phyloP scores from a whole-genome alignment of 768 basidiomycete genomes.

The Asterophora lycoperdoides region DNA sequence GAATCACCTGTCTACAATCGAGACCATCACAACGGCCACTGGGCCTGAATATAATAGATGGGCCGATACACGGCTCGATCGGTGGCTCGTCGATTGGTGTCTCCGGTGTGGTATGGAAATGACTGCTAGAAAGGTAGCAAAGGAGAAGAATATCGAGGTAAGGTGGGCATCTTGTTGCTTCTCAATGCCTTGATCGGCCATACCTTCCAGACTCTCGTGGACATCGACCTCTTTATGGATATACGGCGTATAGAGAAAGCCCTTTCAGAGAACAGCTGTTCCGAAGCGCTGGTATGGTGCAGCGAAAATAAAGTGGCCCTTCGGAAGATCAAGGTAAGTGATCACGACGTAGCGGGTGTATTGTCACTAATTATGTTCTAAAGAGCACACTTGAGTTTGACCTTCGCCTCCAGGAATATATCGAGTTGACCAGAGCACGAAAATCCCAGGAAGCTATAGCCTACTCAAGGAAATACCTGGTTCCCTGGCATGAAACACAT shows the following conservation, averaged over 20 bases:
- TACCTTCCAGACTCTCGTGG: slow-evolving; percentile 66
- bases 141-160: slow-evolving; percentile 78
- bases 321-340: slow-evolving; percentile 78
- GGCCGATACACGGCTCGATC: slow-evolving; percentile 75
- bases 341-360: not conserved
- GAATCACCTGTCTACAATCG: slow-evolving; percentile 63
- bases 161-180: slow-evolving; percentile 15
- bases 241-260: slow-evolving; percentile 84
- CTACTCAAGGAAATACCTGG: slow-evolving; percentile 78
- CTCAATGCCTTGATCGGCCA: not conserved
- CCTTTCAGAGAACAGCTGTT: slow-evolving; percentile 67
- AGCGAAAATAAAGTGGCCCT: slow-evolving; percentile 92
- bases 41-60: slow-evolving; percentile 65
- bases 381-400: slow-evolving; percentile 96
- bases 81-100: slow-evolving; percentile 94
- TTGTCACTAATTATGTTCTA: not conserved
- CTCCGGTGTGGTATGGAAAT: slow-evolving; percentile 73
- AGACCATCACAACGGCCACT: slow-evolving; percentile 47
- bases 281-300: slow-evolving; percentile 92
- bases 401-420: slow-evolving; percentile 92
- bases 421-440: slow-evolving; percentile 76
- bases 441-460: slow-evolving; percentile 74
- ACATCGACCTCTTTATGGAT: slow-evolving; percentile 88
- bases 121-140: slow-evolving; percentile 73
- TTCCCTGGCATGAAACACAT: slow-evolving; percentile 81